Percentiles rank a stretch among this genome's conserved stretches.
Evolutionary conservation across 495 filamentous ascomycete genomes (phyloP).

Genomic region (Aspergillus biplanus): DNA sequence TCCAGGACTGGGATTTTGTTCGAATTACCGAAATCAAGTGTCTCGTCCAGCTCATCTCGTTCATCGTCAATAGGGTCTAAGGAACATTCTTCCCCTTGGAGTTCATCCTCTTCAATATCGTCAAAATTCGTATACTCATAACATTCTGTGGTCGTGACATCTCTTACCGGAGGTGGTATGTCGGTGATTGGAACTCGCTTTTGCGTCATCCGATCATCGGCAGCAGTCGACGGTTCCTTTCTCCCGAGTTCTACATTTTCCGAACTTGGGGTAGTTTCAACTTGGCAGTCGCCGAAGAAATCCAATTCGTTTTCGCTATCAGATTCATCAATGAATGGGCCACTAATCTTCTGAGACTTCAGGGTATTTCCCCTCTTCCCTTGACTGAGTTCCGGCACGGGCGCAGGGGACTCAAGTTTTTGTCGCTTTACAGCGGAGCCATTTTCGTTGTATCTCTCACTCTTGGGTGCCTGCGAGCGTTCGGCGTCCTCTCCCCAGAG

Average conservation of each 20-base stretch:
- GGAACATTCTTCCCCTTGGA: slow-evolving; percentile 43
- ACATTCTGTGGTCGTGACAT: slow-evolving; percentile 58
- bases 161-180: slow-evolving; percentile 54
- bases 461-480: slow-evolving; percentile 20
- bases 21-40: slow-evolving; percentile 21
- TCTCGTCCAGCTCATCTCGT: slow-evolving; percentile 31
- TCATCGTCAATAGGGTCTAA: slow-evolving; percentile 42
- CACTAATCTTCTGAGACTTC: slow-evolving; percentile 34
- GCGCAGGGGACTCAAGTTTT: slow-evolving; percentile 39
- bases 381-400: slow-evolving; percentile 13
- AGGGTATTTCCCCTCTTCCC: slow-evolving; percentile 25
- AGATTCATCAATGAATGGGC: slow-evolving; percentile 69
- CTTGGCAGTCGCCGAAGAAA: slow-evolving; percentile 27
- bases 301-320: slow-evolving; percentile 63
- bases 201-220: slow-evolving; percentile 54
- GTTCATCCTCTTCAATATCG: slow-evolving; percentile 59
- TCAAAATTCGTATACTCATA: slow-evolving; percentile 71
- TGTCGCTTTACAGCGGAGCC: slow-evolving; percentile 40
- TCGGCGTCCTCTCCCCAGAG: slow-evolving; percentile 38
- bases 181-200: slow-evolving; percentile 39
- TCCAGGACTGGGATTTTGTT: slow-evolving; percentile 35
- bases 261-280: slow-evolving; percentile 6
- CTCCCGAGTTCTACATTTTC: not conserved
- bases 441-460: slow-evolving; percentile 35
- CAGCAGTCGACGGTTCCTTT: slow-evolving; percentile 14